Percentiles rank a stretch among this genome's conserved stretches.
phyloP scores from a whole-genome alignment of 139 green algal species.

The Chlorella sp. region DNA sequence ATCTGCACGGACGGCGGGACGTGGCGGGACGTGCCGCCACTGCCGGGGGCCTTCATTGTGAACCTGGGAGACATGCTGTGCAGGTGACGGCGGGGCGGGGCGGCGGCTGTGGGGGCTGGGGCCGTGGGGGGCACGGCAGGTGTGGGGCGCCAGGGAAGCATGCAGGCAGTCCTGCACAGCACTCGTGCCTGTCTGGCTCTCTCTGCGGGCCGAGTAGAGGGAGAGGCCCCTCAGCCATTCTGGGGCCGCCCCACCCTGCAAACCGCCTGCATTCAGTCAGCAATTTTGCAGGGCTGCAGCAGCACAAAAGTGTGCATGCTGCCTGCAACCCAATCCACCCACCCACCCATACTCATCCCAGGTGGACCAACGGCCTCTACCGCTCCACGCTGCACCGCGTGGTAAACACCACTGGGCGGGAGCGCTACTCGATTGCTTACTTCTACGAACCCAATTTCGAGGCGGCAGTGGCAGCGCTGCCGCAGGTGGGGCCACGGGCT shows the following conservation, averaged over 20 bases:
- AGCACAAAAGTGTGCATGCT: background rate
- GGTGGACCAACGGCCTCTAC: slow-evolving; percentile 70
- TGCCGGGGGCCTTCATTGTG: slow-evolving; percentile 79
- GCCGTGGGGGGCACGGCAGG: no score
- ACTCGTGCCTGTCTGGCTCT: background rate
- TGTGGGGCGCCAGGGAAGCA: background rate
- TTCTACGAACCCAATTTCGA: slow-evolving; percentile 83
- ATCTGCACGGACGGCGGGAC: slow-evolving; percentile 52
- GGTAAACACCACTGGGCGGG: slow-evolving; percentile 64
- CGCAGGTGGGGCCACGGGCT: background rate
- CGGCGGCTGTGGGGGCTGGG: background rate
- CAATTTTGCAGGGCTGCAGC: no score
- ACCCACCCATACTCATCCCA: background rate
- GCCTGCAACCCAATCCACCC: background rate
- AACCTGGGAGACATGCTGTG: slow-evolving; percentile 97
- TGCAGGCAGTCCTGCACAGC: background rate
- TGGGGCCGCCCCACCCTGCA: no score
- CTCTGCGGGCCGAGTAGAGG: no score
- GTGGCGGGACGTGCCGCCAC: slow-evolving; percentile 78
- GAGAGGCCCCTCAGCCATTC: no score
- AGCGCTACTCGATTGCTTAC: slow-evolving; percentile 84
- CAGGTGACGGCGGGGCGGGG: slow-evolving; percentile 40
- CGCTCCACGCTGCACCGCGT: slow-evolving; percentile 88
- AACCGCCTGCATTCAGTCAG: no score
- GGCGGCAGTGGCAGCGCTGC: slow-evolving; percentile 2